Base-by-base conservation (phyloP, 2,329 filamentous ascomycete genomes). In the Ophiocordyceps camponoti-leonardi region DNA sequence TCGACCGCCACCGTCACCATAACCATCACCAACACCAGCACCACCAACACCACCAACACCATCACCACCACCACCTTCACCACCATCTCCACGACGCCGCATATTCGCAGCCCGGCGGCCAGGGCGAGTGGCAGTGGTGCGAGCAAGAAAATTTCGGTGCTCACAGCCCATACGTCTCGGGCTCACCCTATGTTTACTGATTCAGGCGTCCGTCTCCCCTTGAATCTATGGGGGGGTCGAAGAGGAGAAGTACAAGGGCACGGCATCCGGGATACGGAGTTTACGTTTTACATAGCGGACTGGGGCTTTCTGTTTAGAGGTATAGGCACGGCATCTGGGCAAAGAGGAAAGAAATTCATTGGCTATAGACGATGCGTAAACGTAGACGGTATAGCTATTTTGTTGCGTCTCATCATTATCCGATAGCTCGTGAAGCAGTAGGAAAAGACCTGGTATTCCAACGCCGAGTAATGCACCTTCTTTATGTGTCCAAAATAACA, bases 81-180 rank as follows among this genome's bases (percentile, higher is more conserved):
- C 35, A 37, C 18, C 6, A 37, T 16, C 28, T 18, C 40, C 40
- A 26, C 40, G 40, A 22, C 11, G 35, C 41, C 22, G 31, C 26
- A 23, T 41, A 31, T 39, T 20, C 16, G 7, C 41, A 37, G 20
- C 20, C 45, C 42, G 41, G 50, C 44, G 45, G 44, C 41, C 51
- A 51, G 28, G 53, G 55, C 12, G 55, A 52, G 7, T 61, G 62
- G 62, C 56, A 62, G 42, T 61, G 61, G 57, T 54, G 60, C 45
- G 55, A 56, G 47, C 56, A 53, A 37, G 61, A 64, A 45, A 58
- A 59, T 20, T 59, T 61, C 45, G 54, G 53, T 23, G 51, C 58
- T 43, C 52, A 49, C 35, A 51, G 49, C 43, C 47, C 50, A 13
- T 50, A 53, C 47, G 48, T 53, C 39, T 51, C 50, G 30, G 51